A percentile compares a stretch with the other conserved stretches of the same genome.
Evolutionary conservation across 345 rosid genomes (phyloP).

Genomic region (Salix brachista): DNA sequence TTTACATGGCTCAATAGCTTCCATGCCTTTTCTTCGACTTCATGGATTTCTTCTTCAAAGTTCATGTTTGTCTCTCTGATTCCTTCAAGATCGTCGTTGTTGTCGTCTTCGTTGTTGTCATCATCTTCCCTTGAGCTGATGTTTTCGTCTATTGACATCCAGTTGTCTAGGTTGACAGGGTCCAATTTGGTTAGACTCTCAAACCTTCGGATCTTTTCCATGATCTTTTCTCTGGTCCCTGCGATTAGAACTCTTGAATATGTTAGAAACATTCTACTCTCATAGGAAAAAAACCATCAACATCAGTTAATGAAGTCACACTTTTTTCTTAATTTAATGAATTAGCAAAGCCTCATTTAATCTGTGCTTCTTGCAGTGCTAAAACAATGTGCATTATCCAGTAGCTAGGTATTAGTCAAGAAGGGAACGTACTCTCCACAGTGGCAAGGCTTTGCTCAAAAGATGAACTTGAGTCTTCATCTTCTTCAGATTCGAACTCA

Average conservation of each 20-base stretch:
- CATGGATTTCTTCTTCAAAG: slow-evolving; percentile 7
- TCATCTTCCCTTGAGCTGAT: slow-evolving; percentile 12
- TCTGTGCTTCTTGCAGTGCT: neutral
- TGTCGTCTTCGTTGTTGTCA: neutral
- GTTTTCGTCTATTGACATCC: slow-evolving; percentile 34
- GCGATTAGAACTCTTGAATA: neutral
- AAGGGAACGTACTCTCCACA: slow-evolving; percentile 39
- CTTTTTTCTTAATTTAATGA: neutral
- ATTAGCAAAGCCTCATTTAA: neutral
- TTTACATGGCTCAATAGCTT: slow-evolving; percentile 37
- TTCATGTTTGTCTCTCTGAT: neutral
- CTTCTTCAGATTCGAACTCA: slow-evolving; percentile 40
- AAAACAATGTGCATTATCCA: neutral
- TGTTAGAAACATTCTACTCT: neutral
- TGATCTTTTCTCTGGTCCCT: slow-evolving; percentile 39
- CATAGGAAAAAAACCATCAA: neutral
- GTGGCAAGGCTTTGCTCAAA: slow-evolving; percentile 37
- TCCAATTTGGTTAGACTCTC: slow-evolving; percentile 34
- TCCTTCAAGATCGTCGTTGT: neutral
- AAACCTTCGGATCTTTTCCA: slow-evolving; percentile 32
- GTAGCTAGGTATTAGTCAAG: neutral
- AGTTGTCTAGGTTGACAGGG: slow-evolving; percentile 30
- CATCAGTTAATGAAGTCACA: neutral
- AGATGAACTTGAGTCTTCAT: slow-evolving; percentile 34
- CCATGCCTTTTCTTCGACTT: slow-evolving; percentile 42